These are phyloP conservation scores for Ilyonectria destructans DNA, from an alignment of 2,329 filamentous ascomycete species.

Conservation along the genomic window DNA sequence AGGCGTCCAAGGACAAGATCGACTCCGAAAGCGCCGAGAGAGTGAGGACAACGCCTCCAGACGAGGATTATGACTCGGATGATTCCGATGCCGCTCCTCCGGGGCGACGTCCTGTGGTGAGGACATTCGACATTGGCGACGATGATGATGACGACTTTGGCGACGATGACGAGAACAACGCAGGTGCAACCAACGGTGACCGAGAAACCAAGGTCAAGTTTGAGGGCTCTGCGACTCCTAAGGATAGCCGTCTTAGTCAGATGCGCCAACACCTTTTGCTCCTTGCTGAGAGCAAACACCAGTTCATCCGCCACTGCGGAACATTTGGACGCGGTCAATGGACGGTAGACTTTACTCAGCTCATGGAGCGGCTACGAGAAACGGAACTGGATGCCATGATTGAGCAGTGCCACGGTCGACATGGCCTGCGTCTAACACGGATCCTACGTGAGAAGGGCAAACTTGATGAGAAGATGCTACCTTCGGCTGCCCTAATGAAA, in stretches of 20 bases:
- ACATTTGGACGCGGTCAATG: constrained; percentile 79
- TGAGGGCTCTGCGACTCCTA: constrained; percentile 61
- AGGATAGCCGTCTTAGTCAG: constrained; percentile 67
- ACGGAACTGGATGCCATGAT: constrained; percentile 88
- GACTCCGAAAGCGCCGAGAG: constrained; percentile 66
- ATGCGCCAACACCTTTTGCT: constrained; percentile 83
- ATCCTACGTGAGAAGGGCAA: constrained; percentile 91
- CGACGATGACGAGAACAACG: constrained; percentile 48
- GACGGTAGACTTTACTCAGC: constrained; percentile 85
- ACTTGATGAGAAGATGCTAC: constrained; percentile 93
- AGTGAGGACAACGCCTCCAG: constrained; percentile 58
- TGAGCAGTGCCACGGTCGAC: constrained; percentile 81
- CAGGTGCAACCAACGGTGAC: constrained; percentile 52
- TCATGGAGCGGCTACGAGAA: constrained; percentile 81
- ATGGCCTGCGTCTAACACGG: constrained; percentile 86
- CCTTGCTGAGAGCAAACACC: constrained; percentile 78
- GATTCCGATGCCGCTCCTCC: constrained; percentile 54
- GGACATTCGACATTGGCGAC: constrained; percentile 45
- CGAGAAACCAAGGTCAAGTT: constrained; percentile 66
- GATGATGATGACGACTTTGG: constrained; percentile 55
- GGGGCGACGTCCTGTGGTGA: constrained; percentile 31
- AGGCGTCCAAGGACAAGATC: constrained; percentile 64
- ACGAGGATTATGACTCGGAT: constrained; percentile 55
- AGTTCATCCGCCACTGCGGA: constrained; percentile 80
- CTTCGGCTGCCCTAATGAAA: constrained; percentile 85